Conservation (phyloP, 805 yeast genomes). For the Barnettozyma botsteinii region DNA sequence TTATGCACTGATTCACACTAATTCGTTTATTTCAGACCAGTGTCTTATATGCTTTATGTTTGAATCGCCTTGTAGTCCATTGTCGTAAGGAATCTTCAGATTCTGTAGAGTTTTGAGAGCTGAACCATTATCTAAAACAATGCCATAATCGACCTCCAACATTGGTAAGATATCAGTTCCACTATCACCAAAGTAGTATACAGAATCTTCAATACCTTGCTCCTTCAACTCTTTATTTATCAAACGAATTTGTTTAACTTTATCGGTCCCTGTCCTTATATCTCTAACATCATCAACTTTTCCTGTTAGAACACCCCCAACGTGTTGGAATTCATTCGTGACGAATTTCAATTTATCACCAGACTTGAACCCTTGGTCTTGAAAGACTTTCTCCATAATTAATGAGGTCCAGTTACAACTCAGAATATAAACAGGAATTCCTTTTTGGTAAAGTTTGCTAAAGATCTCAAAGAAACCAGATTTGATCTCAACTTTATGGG, state of each 20-base stretch:
- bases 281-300: slow-evolving; percentile 17
- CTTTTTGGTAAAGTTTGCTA: slow-evolving; percentile 1
- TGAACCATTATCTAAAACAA: slow-evolving; percentile 38
- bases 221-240: slow-evolving; percentile 19
- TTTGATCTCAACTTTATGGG: slow-evolving; percentile 44
- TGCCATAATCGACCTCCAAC: slow-evolving; percentile 40
- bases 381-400: slow-evolving; percentile 35
- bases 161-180: slow-evolving; percentile 51
- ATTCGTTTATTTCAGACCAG: slow-evolving; percentile 18
- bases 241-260: slow-evolving; percentile 27
- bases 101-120: slow-evolving; percentile 25
- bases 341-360: slow-evolving; percentile 28
- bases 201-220: slow-evolving; percentile 12
- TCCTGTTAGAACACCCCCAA: slow-evolving; percentile 25
- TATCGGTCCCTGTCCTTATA: slow-evolving; percentile 53
- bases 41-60: slow-evolving; percentile 17
- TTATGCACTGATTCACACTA: slow-evolving; percentile 4
- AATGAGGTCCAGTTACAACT: slow-evolving; percentile 60
- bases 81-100: slow-evolving; percentile 20
- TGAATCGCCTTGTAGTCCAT: slow-evolving; percentile 13
- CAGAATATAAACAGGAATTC: slow-evolving; percentile 38
- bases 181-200: slow-evolving; percentile 58
- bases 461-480: slow-evolving; percentile 65
- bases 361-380: slow-evolving; percentile 18
- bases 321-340: slow-evolving; percentile 48